These are phyloP conservation scores for Microbotryum scabiosae DNA, from an alignment of 1,284 basidiomycete species.

Conservation along the genomic window DNA sequence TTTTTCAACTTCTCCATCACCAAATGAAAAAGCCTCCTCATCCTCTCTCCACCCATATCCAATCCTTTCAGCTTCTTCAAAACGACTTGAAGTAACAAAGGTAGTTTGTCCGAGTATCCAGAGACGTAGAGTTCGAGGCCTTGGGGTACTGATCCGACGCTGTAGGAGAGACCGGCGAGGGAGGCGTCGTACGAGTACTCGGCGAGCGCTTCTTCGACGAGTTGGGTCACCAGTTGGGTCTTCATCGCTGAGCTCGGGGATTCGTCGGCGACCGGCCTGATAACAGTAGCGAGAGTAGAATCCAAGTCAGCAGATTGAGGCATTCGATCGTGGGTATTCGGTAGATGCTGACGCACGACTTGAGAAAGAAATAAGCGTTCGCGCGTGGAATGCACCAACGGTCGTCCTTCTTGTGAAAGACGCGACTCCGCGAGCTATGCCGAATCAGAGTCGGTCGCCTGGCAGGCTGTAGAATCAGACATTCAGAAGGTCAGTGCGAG, in stretches of 20 bases:
- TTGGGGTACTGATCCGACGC: constrained; percentile 60
- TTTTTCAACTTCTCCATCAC: constrained; percentile 67
- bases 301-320: background rate
- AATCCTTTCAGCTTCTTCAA: constrained; percentile 60
- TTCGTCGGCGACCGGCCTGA: constrained; percentile 37
- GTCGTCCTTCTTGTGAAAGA: constrained; percentile 95
- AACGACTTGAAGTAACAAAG: constrained; percentile 65
- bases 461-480: constrained; percentile 48
- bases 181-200: constrained; percentile 89
- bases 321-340: background rate
- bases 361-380: constrained; percentile 15
- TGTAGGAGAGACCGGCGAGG: constrained; percentile 76
- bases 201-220: constrained; percentile 78
- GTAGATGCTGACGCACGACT: constrained; percentile 3
- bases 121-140: constrained; percentile 53
- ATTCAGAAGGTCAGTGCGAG: background rate
- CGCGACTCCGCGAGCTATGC: constrained; percentile 57
- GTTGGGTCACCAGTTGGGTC: constrained; percentile 61
- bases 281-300: background rate
- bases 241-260: constrained; percentile 42
- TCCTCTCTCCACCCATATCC: constrained; percentile 51
- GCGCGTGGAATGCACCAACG: constrained; percentile 70
- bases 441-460: constrained; percentile 65
- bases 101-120: constrained; percentile 92
- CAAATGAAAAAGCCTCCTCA: constrained; percentile 56